These are phyloP conservation scores for Piloderma croceum DNA, from an alignment of 768 basidiomycete genomes.

Conservation along the genomic window DNA sequence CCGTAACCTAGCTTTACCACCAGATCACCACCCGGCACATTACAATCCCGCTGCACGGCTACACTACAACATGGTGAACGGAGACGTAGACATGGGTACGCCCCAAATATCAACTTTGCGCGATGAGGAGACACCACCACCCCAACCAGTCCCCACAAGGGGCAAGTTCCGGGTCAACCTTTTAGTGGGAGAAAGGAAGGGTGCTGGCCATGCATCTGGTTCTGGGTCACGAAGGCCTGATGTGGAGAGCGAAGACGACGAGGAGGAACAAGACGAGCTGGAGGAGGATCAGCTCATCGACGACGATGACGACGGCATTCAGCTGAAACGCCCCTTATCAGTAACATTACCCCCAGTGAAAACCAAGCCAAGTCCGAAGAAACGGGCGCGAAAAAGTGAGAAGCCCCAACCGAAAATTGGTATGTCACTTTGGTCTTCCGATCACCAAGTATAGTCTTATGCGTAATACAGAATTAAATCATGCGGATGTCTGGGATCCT, in stretches of 20 bases:
- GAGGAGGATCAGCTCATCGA: slow-evolving; percentile 81
- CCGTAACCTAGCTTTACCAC: slow-evolving; percentile 21
- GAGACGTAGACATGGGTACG: slow-evolving; percentile 66
- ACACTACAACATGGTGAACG: slow-evolving; percentile 30
- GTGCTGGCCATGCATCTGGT: slow-evolving; percentile 21
- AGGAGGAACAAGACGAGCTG: slow-evolving; percentile 60
- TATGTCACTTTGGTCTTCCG: not conserved
- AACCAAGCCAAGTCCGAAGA: slow-evolving; percentile 40
- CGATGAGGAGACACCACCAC: slow-evolving; percentile 70
- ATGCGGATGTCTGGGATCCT: too few species aligned
- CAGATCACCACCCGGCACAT: too few species aligned
- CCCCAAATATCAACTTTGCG: slow-evolving; percentile 76
- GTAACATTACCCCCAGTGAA: slow-evolving; percentile 19
- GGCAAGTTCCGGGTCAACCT: slow-evolving; percentile 48
- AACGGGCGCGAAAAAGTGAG: slow-evolving; percentile 35
- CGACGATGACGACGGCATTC: slow-evolving; percentile 51
- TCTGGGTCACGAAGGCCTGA: not conserved
- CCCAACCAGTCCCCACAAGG: slow-evolving; percentile 27
- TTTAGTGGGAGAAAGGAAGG: slow-evolving; percentile 40
- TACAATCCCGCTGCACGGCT: too few species aligned
- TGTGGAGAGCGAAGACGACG: slow-evolving; percentile 39
- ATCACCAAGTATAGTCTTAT: not conserved
- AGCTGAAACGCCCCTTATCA: slow-evolving; percentile 23
- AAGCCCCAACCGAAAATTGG: not conserved
- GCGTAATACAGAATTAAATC: too few species aligned